Evolutionary conservation across 2,329 filamentous ascomycete genomes (phyloP).

Genomic region (Sclerotinia sclerotiorum): DNA sequence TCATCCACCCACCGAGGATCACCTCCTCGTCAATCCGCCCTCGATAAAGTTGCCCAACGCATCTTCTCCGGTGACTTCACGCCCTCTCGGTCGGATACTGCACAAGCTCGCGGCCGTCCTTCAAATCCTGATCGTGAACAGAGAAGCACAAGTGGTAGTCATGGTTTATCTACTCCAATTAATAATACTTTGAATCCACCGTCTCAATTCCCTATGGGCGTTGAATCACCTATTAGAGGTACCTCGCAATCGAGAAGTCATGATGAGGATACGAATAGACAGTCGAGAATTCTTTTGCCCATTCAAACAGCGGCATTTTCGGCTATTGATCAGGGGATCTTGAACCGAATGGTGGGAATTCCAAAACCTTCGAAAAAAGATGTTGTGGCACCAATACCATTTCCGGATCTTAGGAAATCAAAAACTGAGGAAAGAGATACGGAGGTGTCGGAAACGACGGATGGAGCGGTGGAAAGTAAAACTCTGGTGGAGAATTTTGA

Average conservation of each 20-base stretch:
- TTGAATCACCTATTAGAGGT: constrained; percentile 31
- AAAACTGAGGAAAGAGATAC: constrained; percentile 36
- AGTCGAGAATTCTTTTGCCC: constrained; percentile 28
- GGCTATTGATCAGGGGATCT: constrained; percentile 63
- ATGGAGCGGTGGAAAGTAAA: constrained; percentile 16
- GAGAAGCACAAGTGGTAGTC: constrained; percentile 31
- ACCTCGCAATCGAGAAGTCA: constrained; percentile 30
- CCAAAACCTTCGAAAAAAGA: constrained; percentile 40
- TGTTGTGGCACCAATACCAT: constrained; percentile 49
- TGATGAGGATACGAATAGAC: not conserved
- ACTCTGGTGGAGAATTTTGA: constrained; percentile 1
- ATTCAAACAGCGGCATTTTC: constrained; percentile 61
- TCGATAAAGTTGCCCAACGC: constrained; percentile 63
- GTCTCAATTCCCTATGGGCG: constrained; percentile 33
- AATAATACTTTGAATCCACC: constrained; percentile 30
- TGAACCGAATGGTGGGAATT: constrained; percentile 55
- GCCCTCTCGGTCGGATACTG: constrained; percentile 39
- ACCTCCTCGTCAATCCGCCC: constrained; percentile 53
- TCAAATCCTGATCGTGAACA: constrained; percentile 27
- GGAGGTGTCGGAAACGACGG: not conserved
- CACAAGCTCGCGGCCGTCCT: constrained; percentile 37
- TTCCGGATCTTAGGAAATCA: constrained; percentile 44
- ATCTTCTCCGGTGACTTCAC: constrained; percentile 53
- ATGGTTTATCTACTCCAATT: constrained; percentile 34
- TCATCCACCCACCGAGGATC: constrained; percentile 50